Percentiles rank a stretch among this genome's conserved stretches.
These are phyloP conservation scores for Hemerocallis citrina DNA, from an alignment of 106 monocot genomes.

Conservation along the genomic window DNA sequence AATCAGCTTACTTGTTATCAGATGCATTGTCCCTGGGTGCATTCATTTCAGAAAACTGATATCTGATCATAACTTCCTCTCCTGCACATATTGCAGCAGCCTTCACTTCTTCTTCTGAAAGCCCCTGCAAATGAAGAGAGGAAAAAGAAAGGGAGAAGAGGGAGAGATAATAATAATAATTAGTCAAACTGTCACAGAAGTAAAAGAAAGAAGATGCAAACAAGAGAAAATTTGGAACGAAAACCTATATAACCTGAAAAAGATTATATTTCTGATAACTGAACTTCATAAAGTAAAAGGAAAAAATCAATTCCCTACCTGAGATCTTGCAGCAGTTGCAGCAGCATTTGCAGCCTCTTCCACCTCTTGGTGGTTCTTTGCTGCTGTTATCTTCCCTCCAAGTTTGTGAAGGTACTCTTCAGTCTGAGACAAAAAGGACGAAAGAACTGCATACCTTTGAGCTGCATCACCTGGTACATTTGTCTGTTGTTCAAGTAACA, in stretches of 20 bases:
- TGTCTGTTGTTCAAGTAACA: conserved; percentile 89
- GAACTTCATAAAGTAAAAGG: not conserved
- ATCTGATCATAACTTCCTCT: conserved; percentile 89
- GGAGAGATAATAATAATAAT: not conserved
- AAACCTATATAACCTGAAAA: not conserved
- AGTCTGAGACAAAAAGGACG: conserved; percentile 93
- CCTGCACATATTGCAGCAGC: conserved; percentile 87
- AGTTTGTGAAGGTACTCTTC: conserved; percentile 94
- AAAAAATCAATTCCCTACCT: conserved; percentile 18
- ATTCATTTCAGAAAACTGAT: conserved; percentile 96
- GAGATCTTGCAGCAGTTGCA: conserved; percentile 67
- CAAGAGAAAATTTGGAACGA: not conserved
- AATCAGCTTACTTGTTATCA: conserved; percentile 65
- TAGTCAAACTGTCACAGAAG: not conserved
- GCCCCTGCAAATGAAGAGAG: conserved; percentile 47
- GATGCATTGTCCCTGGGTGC: conserved; percentile 71
- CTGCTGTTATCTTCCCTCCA: conserved; percentile 87
- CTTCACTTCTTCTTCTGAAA: conserved; percentile 92
- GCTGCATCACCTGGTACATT: conserved; percentile 80
- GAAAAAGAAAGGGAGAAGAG: not conserved
- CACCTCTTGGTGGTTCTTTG: conserved; percentile 84
- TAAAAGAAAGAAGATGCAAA: not conserved
- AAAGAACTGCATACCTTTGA: conserved; percentile 83
- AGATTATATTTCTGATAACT: not conserved
- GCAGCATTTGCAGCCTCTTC: conserved; percentile 88